Evolutionary conservation across 768 basidiomycete genomes (phyloP).

Genomic region (Leccinum disarticulatum): DNA sequence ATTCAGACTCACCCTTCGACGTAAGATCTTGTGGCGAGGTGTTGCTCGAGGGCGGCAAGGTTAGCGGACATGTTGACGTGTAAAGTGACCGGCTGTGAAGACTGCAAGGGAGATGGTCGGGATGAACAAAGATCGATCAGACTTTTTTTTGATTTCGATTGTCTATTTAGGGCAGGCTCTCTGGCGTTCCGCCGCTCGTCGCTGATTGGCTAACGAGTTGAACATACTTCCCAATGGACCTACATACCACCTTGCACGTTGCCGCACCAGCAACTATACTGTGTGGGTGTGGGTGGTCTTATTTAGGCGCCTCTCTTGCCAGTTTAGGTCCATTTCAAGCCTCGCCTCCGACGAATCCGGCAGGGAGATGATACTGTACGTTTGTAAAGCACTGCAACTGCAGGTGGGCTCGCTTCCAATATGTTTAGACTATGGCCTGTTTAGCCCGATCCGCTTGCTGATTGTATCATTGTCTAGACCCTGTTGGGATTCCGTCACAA

Average conservation of each 20-base stretch:
- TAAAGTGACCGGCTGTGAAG: conserved; percentile 6
- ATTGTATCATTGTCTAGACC: background rate
- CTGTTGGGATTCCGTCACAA: background rate
- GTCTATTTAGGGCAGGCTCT: conserved; percentile 35
- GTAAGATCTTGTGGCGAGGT: conserved; percentile 86
- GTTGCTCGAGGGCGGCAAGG: conserved; percentile 74
- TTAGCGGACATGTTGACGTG: conserved; percentile 59
- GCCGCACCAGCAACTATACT: background rate
- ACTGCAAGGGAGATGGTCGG: conserved; percentile 21
- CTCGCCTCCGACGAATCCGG: background rate
- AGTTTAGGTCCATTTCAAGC: background rate
- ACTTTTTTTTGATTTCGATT: conserved; percentile 16
- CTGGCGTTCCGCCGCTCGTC: background rate
- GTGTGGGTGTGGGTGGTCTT: background rate
- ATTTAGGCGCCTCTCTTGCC: background rate
- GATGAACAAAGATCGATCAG: conserved; percentile 31
- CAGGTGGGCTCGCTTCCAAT: background rate
- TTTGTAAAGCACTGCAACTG: background rate
- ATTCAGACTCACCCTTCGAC: conserved; percentile 77
- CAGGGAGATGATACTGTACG: background rate
- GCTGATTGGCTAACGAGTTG: conserved; percentile 15
- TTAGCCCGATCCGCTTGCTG: background rate
- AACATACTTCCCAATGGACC: background rate
- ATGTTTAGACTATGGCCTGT: background rate
- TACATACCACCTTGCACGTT: background rate